phyloP scores from a whole-genome alignment of 345 rosid genomes.

The Syzygium grande region DNA sequence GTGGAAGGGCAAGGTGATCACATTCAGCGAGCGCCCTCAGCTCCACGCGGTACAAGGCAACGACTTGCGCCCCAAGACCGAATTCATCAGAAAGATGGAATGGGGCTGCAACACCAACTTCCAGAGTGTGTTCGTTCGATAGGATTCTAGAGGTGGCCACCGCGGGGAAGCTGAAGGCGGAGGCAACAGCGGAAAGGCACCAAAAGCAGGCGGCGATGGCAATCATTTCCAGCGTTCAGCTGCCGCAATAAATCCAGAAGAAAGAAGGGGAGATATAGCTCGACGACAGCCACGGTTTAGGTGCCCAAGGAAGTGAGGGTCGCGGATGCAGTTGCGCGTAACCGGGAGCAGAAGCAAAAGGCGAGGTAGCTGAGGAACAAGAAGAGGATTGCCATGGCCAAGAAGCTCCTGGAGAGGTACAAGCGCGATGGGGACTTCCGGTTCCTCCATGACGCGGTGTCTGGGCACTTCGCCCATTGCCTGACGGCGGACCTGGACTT shows the following conservation, averaged over 20 bases:
- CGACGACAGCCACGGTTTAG: not conserved
- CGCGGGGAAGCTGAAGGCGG: too few relatives aligned
- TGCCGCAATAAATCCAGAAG: not conserved
- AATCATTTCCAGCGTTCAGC: not conserved
- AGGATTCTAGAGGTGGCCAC: too few relatives aligned
- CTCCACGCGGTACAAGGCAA: conserved; percentile 31
- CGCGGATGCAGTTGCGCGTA: conserved; percentile 27
- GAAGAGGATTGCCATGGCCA: conserved; percentile 30
- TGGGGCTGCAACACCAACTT: conserved; percentile 32
- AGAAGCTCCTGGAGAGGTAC: conserved; percentile 24
- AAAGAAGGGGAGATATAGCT: not conserved
- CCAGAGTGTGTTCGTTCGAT: conserved; percentile 38
- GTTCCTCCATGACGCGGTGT: conserved; percentile 40
- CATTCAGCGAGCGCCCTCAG: conserved; percentile 32
- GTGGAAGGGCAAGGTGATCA: conserved; percentile 57
- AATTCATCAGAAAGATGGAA: conserved; percentile 25
- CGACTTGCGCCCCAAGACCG: conserved; percentile 12
- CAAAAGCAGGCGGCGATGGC: not conserved
- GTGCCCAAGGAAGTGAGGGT: not conserved
- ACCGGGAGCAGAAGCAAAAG: conserved; percentile 17
- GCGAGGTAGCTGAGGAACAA: conserved; percentile 31
- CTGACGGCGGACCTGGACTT: conserved; percentile 20
- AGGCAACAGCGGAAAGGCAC: conserved; percentile 23
- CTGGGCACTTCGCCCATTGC: conserved; percentile 35
- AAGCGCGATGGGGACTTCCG: conserved; percentile 35